Conservation (phyloP, 768 basidiomycete species). For the Neoboletus magnificus region DNA sequence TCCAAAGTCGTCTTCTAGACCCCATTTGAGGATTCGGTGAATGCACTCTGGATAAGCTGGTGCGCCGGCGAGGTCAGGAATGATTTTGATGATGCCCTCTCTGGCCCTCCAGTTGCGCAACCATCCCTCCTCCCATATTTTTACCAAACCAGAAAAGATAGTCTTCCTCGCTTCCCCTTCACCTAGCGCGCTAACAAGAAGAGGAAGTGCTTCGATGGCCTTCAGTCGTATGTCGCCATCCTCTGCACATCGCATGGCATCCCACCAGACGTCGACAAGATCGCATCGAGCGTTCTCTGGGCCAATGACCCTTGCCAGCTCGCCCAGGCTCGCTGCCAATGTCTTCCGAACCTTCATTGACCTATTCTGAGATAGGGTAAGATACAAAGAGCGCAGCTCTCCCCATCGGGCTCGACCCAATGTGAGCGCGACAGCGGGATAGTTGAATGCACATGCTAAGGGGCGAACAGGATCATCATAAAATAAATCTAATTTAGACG, state of each 20-base stretch:
- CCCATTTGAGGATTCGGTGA: conserved; percentile 53
- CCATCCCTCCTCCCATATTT: conserved; percentile 54
- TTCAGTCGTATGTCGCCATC: conserved; percentile 70
- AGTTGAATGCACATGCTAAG: conserved; percentile 83
- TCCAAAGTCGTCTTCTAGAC: conserved; percentile 76
- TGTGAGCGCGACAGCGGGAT: conserved; percentile 85
- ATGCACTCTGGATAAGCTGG: conserved; percentile 45
- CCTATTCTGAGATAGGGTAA: conserved; percentile 57
- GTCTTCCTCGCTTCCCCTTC: conserved; percentile 41
- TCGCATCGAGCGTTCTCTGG: conserved; percentile 62
- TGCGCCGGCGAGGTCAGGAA: conserved; percentile 50
- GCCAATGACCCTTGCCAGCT: conserved; percentile 84
- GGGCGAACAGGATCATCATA: conserved; percentile 68
- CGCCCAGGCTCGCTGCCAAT: conserved; percentile 84
- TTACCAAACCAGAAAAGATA: conserved; percentile 46
- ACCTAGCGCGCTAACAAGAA: conserved; percentile 54
- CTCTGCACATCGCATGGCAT: conserved; percentile 49
- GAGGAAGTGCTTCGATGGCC: conserved; percentile 61
- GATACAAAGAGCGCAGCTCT: conserved; percentile 66
- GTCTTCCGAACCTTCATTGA: conserved; percentile 68
- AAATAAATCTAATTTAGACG: conserved; percentile 40
- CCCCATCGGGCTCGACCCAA: conserved; percentile 75
- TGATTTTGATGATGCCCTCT: conserved; percentile 58
- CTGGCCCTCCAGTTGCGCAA: conserved; percentile 81
- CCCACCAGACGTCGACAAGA: conserved; percentile 70